These are phyloP conservation scores for Phoma herbarum DNA, from an alignment of 2,329 filamentous ascomycete species.

Conservation along the genomic window DNA sequence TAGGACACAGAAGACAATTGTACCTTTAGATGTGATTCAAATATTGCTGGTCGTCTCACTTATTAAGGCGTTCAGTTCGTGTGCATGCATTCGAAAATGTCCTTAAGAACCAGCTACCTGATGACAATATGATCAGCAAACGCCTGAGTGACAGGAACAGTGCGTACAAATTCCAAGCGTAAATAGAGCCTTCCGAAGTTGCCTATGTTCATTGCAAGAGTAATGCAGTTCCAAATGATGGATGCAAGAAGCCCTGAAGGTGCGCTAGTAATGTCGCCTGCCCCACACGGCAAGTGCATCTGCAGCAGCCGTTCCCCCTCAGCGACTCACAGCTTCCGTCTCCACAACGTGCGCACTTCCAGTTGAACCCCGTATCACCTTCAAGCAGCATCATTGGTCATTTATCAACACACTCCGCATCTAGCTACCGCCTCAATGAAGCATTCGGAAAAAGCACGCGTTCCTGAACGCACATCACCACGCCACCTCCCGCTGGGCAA, in stretches of 20 bases:
- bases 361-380: neutral
- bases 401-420: neutral
- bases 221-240: neutral
- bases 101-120: neutral
- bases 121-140: too few species aligned
- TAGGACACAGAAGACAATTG: neutral
- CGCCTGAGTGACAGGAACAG: too few species aligned
- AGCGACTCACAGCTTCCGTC: constrained; percentile 28
- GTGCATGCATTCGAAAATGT: too few species aligned
- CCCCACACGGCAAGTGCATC: constrained; percentile 21
- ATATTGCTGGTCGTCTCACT: too few species aligned
- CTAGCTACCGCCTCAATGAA: constrained; percentile 8
- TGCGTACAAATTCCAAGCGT: too few species aligned
- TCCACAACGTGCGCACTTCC: constrained; percentile 27
- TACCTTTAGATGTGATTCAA: too few species aligned
- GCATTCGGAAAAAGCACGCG: constrained; percentile 18
- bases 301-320: constrained; percentile 9
- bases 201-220: too few species aligned
- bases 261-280: constrained; percentile 12
- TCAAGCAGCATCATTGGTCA: constrained; percentile 17
- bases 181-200: too few species aligned
- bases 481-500: constrained; percentile 15
- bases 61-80: too few species aligned
- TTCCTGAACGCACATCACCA: constrained; percentile 21
- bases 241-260: neutral